These are phyloP conservation scores for Entomophthora muscae DNA, from an alignment of 371 early-diverging fungal genomes.

Conservation along the genomic window DNA sequence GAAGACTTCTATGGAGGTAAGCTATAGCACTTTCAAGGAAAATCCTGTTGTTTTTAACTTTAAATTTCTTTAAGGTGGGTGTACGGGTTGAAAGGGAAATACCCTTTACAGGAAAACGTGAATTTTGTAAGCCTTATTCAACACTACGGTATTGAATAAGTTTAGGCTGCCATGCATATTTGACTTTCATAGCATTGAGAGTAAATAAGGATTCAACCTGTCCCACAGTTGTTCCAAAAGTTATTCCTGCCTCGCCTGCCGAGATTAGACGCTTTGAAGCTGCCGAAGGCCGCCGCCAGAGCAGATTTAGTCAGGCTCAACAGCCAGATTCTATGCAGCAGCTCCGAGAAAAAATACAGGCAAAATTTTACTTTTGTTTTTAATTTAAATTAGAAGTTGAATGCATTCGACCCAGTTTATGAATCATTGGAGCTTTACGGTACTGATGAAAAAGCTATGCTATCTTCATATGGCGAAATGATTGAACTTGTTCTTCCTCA, in stretches of 20 bases:
- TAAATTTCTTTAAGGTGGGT: conserved; percentile 18
- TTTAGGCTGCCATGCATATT: conserved; percentile 28
- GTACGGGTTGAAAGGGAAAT: conserved; percentile 53
- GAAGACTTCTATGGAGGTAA: conserved; percentile 56
- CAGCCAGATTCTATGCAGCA: background rate
- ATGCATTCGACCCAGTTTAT: background rate
- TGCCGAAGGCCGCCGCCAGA: conserved; percentile 33
- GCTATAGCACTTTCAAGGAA: too few species aligned
- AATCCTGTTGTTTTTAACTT: background rate
- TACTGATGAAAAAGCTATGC: background rate
- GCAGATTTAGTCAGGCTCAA: conserved; percentile 14
- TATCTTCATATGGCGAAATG: conserved; percentile 23
- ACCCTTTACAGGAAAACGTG: conserved; percentile 30
- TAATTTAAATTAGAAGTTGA: background rate
- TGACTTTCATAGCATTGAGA: conserved; percentile 51
- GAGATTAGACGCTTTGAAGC: conserved; percentile 29
- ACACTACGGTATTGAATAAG: background rate
- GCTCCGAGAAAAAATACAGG: conserved; percentile 3
- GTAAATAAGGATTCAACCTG: conserved; percentile 16
- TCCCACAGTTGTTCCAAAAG: conserved; percentile 24
- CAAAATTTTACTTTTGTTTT: background rate
- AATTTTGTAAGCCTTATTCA: conserved; percentile 21
- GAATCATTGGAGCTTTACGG: background rate
- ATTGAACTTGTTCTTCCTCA: conserved; percentile 54
- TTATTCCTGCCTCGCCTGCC: conserved; percentile 21